A percentile compares a stretch with the other conserved stretches of the same genome.
These are phyloP conservation scores for Nicotiana attenuata DNA, from an alignment of 257 asterid genomes.

Conservation along the genomic window DNA sequence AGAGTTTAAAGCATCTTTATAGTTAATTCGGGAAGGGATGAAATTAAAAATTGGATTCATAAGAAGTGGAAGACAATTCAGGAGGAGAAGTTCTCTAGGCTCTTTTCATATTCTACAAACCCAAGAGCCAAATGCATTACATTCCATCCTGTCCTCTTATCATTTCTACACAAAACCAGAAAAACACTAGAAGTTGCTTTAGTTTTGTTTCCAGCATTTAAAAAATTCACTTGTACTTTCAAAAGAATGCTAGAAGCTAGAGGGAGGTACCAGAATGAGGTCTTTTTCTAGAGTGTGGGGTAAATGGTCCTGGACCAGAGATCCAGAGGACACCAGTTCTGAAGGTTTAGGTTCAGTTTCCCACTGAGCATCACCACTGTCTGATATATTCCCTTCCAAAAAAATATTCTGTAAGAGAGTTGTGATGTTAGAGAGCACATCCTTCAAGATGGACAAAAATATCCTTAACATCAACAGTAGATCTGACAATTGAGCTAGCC, in stretches of 20 bases:
- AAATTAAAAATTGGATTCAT: conserved; percentile 4
- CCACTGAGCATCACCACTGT: conserved; percentile 34
- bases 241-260: not conserved
- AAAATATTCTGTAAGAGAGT: conserved; percentile 47
- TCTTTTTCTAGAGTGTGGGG: conserved; percentile 57
- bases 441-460: not conserved
- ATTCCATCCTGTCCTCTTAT: conserved; percentile 1
- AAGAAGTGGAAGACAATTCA: not conserved
- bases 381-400: conserved; percentile 42
- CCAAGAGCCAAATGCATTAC: not conserved
- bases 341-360: conserved; percentile 36
- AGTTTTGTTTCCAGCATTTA: not conserved
- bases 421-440: conserved; percentile 4
- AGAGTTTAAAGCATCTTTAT: conserved; percentile 20
- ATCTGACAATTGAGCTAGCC: not conserved
- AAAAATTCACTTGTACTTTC: not conserved
- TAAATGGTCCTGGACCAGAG: conserved; percentile 35
- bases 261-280: conserved; percentile 64
- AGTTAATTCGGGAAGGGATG: conserved; percentile 5
- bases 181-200: conserved; percentile 2
- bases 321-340: conserved; percentile 35
- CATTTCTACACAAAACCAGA: conserved; percentile 5
- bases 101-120: not conserved
- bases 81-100: not conserved
- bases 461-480: not conserved